Conservation (phyloP, 2,329 filamentous ascomycete species). For the Pseudodiploospora longispora region DNA sequence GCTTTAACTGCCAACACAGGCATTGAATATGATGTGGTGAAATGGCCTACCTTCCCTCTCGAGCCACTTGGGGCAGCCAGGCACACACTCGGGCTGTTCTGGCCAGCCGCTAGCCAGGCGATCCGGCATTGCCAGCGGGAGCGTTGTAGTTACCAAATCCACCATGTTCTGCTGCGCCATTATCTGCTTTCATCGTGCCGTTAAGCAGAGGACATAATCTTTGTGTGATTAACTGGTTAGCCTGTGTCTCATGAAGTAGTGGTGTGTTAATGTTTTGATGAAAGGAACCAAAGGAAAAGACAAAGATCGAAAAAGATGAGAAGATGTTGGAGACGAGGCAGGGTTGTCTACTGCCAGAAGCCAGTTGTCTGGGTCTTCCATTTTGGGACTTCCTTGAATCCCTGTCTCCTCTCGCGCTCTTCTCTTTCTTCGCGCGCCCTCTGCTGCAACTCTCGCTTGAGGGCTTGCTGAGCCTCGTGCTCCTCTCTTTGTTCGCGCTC, state of each 20-base stretch:
- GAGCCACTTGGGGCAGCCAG: too few relatives aligned
- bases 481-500: constrained; percentile 9
- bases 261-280: neutral
- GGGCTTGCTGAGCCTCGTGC: constrained; percentile 9
- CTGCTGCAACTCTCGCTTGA: constrained; percentile 13
- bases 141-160: constrained; percentile 50
- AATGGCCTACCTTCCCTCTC: too few relatives aligned
- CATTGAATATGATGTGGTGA: too few relatives aligned
- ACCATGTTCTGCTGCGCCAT: constrained; percentile 46
- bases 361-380: constrained; percentile 13
- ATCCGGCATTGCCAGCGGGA: constrained; percentile 24
- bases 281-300: constrained; percentile 4
- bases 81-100: neutral
- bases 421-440: constrained; percentile 11
- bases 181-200: constrained; percentile 62
- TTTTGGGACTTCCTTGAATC: constrained; percentile 5
- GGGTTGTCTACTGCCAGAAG: constrained; percentile 11
- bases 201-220: constrained; percentile 81
- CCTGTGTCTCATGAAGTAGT: constrained; percentile 1
- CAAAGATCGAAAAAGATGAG: neutral
- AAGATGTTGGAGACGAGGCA: constrained; percentile 3
- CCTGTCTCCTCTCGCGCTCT: constrained; percentile 1
- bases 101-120: constrained; percentile 18
- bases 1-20: too few relatives aligned
- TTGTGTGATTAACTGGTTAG: constrained; percentile 19